A percentile compares a stretch with the other conserved stretches of the same genome.
These are phyloP conservation scores for Kwoniella europaea DNA, from an alignment of 768 basidiomycete species.

Conservation along the genomic window DNA sequence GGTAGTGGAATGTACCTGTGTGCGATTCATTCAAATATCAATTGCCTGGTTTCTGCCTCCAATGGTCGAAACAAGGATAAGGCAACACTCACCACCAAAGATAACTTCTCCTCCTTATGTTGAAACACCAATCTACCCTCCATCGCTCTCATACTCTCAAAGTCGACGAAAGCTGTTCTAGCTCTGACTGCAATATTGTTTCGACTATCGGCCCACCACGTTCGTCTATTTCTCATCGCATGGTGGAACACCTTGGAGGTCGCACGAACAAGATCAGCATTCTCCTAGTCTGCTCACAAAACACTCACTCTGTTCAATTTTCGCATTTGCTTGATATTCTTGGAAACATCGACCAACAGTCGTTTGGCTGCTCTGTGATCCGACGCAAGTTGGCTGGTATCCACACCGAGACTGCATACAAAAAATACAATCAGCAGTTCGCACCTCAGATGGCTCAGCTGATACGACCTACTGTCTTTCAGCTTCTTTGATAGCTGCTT, in stretches of 20 bases:
- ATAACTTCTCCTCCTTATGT: constrained; percentile 60
- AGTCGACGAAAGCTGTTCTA: constrained; percentile 70
- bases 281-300: background rate
- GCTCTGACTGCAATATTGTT: constrained; percentile 83
- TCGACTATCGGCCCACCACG: constrained; percentile 85
- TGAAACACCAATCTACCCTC: constrained; percentile 85
- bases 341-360: background rate
- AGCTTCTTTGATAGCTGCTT: constrained; percentile 32
- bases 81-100: constrained; percentile 31
- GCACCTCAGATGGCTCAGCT: background rate
- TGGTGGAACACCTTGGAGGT: constrained; percentile 67
- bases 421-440: background rate
- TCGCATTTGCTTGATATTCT: constrained; percentile 2
- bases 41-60: background rate
- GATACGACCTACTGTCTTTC: constrained; percentile 33
- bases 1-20: constrained; percentile 19
- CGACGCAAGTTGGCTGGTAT: constrained; percentile 7
- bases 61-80: background rate
- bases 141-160: constrained; percentile 84
- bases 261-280: background rate
- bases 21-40: too few species aligned
- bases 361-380: background rate
- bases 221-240: constrained; percentile 70
- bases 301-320: constrained; percentile 5
- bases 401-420: constrained; percentile 17